These are phyloP conservation scores for Picochlorum costavermella DNA, from an alignment of 139 green algal genomes.

Conservation along the genomic window DNA sequence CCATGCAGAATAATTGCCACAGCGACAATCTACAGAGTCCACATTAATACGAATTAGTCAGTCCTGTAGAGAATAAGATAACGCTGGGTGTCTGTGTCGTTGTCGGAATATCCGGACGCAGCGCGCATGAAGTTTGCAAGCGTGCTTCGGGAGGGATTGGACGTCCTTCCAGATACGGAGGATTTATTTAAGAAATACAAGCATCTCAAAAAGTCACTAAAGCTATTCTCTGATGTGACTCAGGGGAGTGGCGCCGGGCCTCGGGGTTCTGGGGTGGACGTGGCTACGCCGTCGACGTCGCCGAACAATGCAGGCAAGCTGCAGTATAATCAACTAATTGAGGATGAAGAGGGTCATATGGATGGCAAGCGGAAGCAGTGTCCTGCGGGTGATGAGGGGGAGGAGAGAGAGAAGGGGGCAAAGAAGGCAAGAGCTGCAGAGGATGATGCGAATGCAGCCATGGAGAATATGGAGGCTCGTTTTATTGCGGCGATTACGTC, in stretches of 20 bases:
- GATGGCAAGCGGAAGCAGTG: no score
- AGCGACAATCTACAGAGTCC: no score
- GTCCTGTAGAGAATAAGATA: no score
- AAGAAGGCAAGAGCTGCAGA: background rate
- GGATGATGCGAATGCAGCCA: constrained; percentile 3
- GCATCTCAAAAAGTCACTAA: constrained; percentile 51
- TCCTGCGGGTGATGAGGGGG: no score
- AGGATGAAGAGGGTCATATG: no score
- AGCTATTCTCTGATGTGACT: constrained; percentile 17
- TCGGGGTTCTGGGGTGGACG: background rate
- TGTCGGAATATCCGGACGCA: background rate
- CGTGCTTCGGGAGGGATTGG: constrained; percentile 43
- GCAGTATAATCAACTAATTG: background rate
- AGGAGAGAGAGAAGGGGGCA: background rate
- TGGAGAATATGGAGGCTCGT: constrained; percentile 22
- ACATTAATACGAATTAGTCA: no score
- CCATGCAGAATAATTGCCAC: no score
- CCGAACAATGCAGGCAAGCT: background rate
- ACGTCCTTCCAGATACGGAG: constrained; percentile 54
- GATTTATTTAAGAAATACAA: constrained; percentile 62
- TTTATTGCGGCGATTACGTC: constrained; percentile 40
- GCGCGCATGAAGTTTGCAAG: constrained; percentile 67
- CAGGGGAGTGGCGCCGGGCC: no score
- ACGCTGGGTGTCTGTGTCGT: background rate
- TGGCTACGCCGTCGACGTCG: background rate